Base-by-base conservation (phyloP, 2,329 filamentous ascomycete genomes). In the Colletotrichum sp. region DNA sequence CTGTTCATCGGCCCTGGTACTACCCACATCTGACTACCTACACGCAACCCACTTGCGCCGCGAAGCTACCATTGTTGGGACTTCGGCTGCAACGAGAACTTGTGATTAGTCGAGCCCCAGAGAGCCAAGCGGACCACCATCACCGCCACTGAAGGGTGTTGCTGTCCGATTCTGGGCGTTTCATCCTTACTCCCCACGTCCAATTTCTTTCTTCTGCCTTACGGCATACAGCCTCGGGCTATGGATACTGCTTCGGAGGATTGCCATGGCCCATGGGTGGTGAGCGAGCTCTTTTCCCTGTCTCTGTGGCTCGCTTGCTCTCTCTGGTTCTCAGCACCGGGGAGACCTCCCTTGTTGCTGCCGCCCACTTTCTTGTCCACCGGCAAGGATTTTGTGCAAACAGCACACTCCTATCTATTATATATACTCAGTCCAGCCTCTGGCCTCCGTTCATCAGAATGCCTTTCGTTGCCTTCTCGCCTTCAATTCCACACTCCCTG, bases 161-260 rank as follows among this genome's bases (percentile, higher is more conserved):
- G 61, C 55, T 72, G 61, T 12, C 30, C n/a, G 69, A 38, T 73
- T 67, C 69, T 75, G 57, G 69, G 73, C 73, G 55, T 75, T 75
- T 75, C 73, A 68, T 67, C 69, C 63, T 67, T 38, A 61, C 69
- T 73, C 60, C 43, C 69, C 63, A 73, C 55, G 30, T 30, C 38
- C 36, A 63, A 68, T 73, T 24, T 63, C 52, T 34, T 15, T 63
- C 64, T 38, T 71, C 43, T 57, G 60, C 32, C 48, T 71, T 74
- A 65, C 60, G 26, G 58, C 32, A 32, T 61, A 38, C 43, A 30
- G 32, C 32, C 28, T 63, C 12, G 28, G 30, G 28, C 18, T 36
- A 63, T 63, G 58, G 66, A 28, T 34, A 63, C 55, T 26, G 24
- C 34, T 65, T 70, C 38, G 30, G 60, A 58, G 13, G 9, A 74